Percentiles rank a stretch among this genome's conserved stretches.
Evolutionary conservation across 495 filamentous ascomycete genomes (phyloP).

Genomic region (Neurospora pannonica): DNA sequence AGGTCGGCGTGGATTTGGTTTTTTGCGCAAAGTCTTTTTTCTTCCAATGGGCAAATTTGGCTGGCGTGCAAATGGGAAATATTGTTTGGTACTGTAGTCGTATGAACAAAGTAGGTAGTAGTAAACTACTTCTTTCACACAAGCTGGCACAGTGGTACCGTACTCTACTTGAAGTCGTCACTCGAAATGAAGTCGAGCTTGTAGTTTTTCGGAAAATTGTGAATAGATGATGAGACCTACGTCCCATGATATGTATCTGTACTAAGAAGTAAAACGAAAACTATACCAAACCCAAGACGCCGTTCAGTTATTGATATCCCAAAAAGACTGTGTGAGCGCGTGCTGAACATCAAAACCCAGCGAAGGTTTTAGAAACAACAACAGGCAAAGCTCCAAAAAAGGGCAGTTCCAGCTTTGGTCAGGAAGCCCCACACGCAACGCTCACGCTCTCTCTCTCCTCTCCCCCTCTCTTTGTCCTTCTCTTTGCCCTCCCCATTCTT

Average conservation of each 20-base stretch:
- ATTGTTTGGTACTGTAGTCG: background rate
- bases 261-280: background rate
- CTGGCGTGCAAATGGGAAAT: background rate
- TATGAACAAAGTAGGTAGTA: background rate
- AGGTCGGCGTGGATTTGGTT: background rate
- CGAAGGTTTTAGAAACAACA: slow-evolving; percentile 1
- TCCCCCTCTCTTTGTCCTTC: background rate
- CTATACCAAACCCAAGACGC: background rate
- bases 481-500: background rate
- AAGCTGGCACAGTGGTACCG: background rate
- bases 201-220: background rate
- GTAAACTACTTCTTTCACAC: background rate
- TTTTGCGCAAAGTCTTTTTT: background rate
- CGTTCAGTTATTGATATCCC: background rate
- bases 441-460: background rate
- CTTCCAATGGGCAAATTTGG: background rate
- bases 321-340: background rate
- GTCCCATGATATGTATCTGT: background rate
- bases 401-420: background rate
- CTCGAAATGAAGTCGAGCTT: background rate
- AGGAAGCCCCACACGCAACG: background rate
- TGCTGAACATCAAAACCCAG: background rate
- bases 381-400: background rate
- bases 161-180: background rate
- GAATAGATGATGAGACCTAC: background rate